Conservation (phyloP, 345 rosid genomes). For the Populus simonii region DNA sequence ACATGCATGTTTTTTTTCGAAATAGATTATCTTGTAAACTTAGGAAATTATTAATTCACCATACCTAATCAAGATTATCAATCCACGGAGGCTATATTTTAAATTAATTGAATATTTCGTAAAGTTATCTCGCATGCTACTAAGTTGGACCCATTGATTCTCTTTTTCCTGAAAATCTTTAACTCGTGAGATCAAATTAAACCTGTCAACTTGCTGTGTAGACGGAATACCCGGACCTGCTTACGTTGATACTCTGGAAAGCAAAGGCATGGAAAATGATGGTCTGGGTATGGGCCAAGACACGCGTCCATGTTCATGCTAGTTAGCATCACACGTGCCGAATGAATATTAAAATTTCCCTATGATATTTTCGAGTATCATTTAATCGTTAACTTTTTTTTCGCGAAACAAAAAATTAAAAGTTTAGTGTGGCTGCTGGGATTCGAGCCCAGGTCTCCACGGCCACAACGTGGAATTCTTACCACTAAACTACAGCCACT, state of each 20-base stretch:
- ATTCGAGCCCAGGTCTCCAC: conserved; percentile 92
- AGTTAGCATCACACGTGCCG: background rate
- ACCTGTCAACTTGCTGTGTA: background rate
- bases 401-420: rapidly evolving
- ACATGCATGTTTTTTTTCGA: too few species aligned
- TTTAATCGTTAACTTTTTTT: too few species aligned
- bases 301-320: background rate
- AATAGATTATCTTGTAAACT: too few species aligned
- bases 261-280: background rate
- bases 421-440: conserved; percentile 69
- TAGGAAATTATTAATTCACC: too few species aligned
- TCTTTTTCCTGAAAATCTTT: too few species aligned
- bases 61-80: too few species aligned
- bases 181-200: background rate
- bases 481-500: conserved; percentile 86
- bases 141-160: too few species aligned
- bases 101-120: too few species aligned
- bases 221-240: background rate
- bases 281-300: background rate
- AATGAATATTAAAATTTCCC: too few species aligned
- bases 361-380: too few species aligned
- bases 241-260: background rate
- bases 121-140: too few species aligned
- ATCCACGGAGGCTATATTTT: too few species aligned
- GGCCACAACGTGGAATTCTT: conserved; percentile 83